Percentiles rank a stretch among this genome's conserved stretches.
These are phyloP conservation scores for Triadica sebifera DNA, from an alignment of 345 rosid genomes.

Conservation along the genomic window DNA sequence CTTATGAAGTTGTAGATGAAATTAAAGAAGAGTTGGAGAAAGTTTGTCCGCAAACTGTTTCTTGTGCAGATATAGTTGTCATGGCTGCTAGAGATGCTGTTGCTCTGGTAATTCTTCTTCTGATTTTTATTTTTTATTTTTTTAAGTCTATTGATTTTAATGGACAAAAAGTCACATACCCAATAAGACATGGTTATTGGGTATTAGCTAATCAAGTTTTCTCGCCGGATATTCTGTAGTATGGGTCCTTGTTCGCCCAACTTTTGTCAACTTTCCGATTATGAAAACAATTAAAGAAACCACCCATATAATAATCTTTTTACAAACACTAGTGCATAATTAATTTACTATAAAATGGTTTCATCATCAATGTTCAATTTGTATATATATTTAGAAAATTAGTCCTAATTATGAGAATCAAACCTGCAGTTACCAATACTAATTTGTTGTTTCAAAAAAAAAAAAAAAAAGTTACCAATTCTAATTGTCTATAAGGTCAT, in stretches of 20 bases:
- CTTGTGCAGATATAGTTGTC: slow-evolving; percentile 86
- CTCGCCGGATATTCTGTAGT: slow-evolving; percentile 21
- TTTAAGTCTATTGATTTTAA: neutral
- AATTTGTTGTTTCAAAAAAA: too few relatives aligned
- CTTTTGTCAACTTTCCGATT: slow-evolving; percentile 16
- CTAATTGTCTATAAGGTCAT: neutral
- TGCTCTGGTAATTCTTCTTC: slow-evolving; percentile 52
- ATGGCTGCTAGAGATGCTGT: slow-evolving; percentile 94
- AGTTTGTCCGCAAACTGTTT: slow-evolving; percentile 71
- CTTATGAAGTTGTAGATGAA: slow-evolving; percentile 70
- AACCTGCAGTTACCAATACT: neutral
- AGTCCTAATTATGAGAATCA: too few relatives aligned
- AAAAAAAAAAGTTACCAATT: too few relatives aligned
- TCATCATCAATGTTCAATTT: too few relatives aligned
- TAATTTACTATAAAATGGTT: too few relatives aligned
- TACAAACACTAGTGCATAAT: neutral
- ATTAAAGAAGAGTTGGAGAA: slow-evolving; percentile 67
- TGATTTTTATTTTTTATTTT: neutral
- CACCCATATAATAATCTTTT: neutral
- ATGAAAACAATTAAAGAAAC: neutral
- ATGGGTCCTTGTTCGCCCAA: slow-evolving; percentile 12
- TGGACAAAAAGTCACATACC: neutral
- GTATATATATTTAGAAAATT: too few relatives aligned
- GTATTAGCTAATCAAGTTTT: neutral
- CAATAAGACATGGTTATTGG: neutral